Evolutionary conservation across 306 rosid species (phyloP), one percentile per base, ranked within the genome.

Genomic region (Vigna trinervia): DNA sequence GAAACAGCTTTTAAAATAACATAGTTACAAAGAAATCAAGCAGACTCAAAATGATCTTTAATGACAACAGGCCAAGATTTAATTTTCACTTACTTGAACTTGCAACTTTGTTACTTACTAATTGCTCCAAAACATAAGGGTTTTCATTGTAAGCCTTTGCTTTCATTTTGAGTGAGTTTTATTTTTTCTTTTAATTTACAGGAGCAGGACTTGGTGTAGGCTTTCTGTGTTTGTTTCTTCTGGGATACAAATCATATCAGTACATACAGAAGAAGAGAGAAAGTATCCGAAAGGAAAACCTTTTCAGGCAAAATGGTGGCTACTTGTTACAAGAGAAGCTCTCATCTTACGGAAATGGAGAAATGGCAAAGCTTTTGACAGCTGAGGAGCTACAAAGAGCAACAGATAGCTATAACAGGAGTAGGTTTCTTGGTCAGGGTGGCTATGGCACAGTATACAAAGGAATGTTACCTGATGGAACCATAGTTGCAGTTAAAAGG

Each of bases 261-360:
- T 48, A 15, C 26, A 13, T 86, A 26, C 54, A 30, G 81, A 43
- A 53, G 81, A 83, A 61, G 80, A 66, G 78, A 70, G 50, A 20
- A 3, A 62, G 39, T 4, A 79, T 36, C 23, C 56, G 4, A 0
- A 86, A 83, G 67, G 85, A 84, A 53, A 81, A 66, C n/a, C 14
- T 84, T 22, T 88, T 90, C 82, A 79, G 75, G 81, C 86, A 85
- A 86, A 90, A 90, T 12, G 94, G 94, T 5, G 92, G 94, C 39
- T 50, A 78, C 26, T 66, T 86, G 78, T 69, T 90, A 61, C 85
- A 69, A 34, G 85, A 88, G 59, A 84, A 84, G 58, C 26, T 80
- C 8, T 80, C 87, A 50, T 68, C 58, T 4, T 62, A 4, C 6
- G 85, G 84, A 10, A 82, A 57, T 62, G 73, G 75, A 50, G 83